phyloP scores from a whole-genome alignment of 345 rosid genomes.

The Populus nigra region DNA sequence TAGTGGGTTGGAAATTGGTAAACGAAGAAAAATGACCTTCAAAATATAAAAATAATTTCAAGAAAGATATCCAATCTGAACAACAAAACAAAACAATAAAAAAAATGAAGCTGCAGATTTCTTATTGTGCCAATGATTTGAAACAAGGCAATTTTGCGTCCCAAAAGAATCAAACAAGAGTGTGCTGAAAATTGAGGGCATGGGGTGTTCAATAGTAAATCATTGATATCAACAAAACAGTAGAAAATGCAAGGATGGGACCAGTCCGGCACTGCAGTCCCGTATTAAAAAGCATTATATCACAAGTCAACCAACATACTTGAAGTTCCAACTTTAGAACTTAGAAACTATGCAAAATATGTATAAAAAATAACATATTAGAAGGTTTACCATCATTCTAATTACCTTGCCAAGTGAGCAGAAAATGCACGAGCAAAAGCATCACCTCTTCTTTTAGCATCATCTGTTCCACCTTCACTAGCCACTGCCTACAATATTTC shows the following conservation, averaged over 20 bases:
- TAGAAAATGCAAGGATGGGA: background rate
- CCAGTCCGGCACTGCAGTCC: background rate
- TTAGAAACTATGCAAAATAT: background rate
- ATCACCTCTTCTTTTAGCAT: constrained; percentile 95
- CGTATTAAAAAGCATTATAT: background rate
- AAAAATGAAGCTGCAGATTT: background rate
- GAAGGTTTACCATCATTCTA: background rate
- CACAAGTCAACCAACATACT: background rate
- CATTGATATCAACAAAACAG: background rate
- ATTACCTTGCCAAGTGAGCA: constrained; percentile 95
- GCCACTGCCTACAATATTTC: constrained; percentile 79
- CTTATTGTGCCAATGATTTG: background rate
- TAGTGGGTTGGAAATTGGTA: constrained; percentile 14
- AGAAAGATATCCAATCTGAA: background rate
- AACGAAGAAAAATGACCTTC: background rate
- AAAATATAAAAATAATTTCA: background rate
- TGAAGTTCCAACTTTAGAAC: background rate
- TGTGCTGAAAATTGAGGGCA: background rate
- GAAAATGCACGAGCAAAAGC: constrained; percentile 99
- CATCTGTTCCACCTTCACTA: constrained; percentile 98
- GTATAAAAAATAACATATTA: background rate
- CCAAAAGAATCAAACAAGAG: background rate
- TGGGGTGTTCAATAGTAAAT: background rate
- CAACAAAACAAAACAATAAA: background rate
- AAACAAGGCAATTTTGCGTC: background rate